Evolutionary conservation across 1,139 yeast species (phyloP), one percentile per base, ranked within the genome.

Genomic region (Candida sanyaensis): DNA sequence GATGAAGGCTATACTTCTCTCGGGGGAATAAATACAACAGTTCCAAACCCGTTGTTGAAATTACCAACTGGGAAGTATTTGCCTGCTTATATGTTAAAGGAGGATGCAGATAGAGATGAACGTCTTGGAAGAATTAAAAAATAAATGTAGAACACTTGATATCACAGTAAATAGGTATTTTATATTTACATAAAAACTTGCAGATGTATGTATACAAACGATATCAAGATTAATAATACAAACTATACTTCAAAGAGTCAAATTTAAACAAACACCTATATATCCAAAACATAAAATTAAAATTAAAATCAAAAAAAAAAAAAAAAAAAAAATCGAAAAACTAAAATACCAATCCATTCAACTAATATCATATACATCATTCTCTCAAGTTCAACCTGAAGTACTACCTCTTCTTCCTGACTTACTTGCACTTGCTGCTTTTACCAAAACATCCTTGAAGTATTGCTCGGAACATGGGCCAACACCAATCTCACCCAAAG

Each of bases 1-100:
- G 96, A 89, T 59, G 53, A 57, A 41, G 97, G 97, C 0, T 90
- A 84, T 59, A 88, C 97, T 1, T 86, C 95, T 12, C 66, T 90
- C 33, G 97, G 97, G 3, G 96, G 96, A 0, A 69, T 80, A 1
- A 67, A 78, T 50, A 80, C 81, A 43, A 90, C 97, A 0, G 60
- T 75, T 2, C 81, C 77, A 34, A 90, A 90, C 61, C 95, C 93
- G 2, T 73, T 68, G 46, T 71, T 88, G 55, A 61, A 63, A 48
- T 55, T 55, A 10, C 62, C 58, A 3, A 55, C 50, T 23, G 58
- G 53, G 13, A 48, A 52, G 9, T 86, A 75, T 58, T 60, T 62
- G 45, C 93, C 95, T 0, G 96, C 96, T 1, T 87, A 84, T 59
- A 73, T 71, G 73, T 70, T 88, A 46, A 61, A 60, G 5, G 86